Percentiles rank a stretch among this genome's conserved stretches.
phyloP scores from a whole-genome alignment of 345 rosid genomes.

The Gynandropsis gynandra region DNA sequence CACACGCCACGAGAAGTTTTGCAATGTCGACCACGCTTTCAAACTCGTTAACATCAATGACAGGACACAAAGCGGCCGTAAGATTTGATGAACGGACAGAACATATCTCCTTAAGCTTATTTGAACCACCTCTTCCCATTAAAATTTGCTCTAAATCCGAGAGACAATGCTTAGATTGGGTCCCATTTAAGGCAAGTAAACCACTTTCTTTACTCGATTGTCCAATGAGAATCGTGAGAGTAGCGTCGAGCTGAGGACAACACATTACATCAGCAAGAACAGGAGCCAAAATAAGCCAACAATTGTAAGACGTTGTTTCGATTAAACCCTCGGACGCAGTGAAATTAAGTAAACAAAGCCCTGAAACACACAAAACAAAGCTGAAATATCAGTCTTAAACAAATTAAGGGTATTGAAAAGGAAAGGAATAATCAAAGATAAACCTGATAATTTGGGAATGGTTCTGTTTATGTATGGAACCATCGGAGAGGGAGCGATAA shows the following conservation, averaged over 20 bases:
- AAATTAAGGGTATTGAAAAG: conserved; percentile 2
- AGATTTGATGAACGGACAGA: conserved; percentile 58
- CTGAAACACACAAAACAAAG: conserved; percentile 28
- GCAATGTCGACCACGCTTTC: conserved; percentile 59
- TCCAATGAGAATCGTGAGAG: conserved; percentile 68
- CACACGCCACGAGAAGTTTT: conserved; percentile 70
- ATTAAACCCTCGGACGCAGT: conserved; percentile 59
- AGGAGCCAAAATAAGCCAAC: conserved; percentile 73
- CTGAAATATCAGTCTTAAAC: not conserved
- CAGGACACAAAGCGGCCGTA: conserved; percentile 75
- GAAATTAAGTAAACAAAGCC: conserved; percentile 69
- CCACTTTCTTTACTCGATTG: conserved; percentile 64
- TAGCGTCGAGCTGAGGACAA: conserved; percentile 89
- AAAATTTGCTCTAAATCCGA: conserved; percentile 78
- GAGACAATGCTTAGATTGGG: conserved; percentile 63
- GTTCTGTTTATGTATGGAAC: conserved; percentile 64
- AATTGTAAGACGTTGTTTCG: conserved; percentile 72
- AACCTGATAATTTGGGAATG: conserved; percentile 78
- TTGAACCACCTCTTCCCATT: conserved; percentile 65
- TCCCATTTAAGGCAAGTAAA: conserved; percentile 57
- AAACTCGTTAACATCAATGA: conserved; percentile 61
- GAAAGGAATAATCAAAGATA: conserved; percentile 12
- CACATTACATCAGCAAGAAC: conserved; percentile 85
- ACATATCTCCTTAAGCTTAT: conserved; percentile 50
- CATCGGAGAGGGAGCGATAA: conserved; percentile 87